These are phyloP conservation scores for Fusarium sp. DNA, from an alignment of 2,329 filamentous ascomycete species.

Conservation along the genomic window DNA sequence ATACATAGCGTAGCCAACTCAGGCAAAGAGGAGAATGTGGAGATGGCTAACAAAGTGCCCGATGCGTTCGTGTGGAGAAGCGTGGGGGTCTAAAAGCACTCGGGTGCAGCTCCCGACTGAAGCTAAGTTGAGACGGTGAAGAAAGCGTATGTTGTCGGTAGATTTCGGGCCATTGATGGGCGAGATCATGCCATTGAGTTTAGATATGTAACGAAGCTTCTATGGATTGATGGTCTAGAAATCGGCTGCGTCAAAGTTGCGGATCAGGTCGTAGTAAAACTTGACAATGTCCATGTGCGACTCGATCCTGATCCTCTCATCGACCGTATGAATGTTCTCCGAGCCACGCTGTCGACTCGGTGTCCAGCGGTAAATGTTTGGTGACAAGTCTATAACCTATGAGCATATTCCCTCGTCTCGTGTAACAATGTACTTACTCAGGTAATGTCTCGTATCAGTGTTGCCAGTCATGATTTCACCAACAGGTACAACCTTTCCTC, in stretches of 20 bases:
- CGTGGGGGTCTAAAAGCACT: conserved; percentile 9
- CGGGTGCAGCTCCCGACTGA: neutral
- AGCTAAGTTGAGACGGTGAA: conserved; percentile 3
- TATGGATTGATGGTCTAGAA: conserved; percentile 12
- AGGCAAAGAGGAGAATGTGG: conserved; percentile 16
- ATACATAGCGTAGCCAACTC: neutral
- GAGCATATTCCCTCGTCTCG: neutral
- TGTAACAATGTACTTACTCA: conserved; percentile 41
- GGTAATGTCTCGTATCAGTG: conserved; percentile 55
- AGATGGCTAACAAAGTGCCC: conserved; percentile 3
- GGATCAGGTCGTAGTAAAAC: conserved; percentile 57
- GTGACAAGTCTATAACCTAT: conserved; percentile 40
- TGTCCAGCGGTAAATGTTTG: conserved; percentile 55
- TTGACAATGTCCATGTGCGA: conserved; percentile 53
- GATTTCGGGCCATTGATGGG: neutral
- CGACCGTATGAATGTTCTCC: conserved; percentile 53
- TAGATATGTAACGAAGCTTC: neutral
- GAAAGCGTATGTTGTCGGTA: neutral
- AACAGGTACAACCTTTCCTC: conserved; percentile 62
- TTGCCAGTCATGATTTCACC: conserved; percentile 57
- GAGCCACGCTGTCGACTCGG: conserved; percentile 46
- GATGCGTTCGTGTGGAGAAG: conserved; percentile 18
- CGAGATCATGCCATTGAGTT: neutral
- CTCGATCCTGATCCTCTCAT: conserved; percentile 52
- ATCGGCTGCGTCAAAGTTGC: conserved; percentile 55